phyloP scores from a whole-genome alignment of 805 yeast species.

The Wickerhamiella azymoides region DNA sequence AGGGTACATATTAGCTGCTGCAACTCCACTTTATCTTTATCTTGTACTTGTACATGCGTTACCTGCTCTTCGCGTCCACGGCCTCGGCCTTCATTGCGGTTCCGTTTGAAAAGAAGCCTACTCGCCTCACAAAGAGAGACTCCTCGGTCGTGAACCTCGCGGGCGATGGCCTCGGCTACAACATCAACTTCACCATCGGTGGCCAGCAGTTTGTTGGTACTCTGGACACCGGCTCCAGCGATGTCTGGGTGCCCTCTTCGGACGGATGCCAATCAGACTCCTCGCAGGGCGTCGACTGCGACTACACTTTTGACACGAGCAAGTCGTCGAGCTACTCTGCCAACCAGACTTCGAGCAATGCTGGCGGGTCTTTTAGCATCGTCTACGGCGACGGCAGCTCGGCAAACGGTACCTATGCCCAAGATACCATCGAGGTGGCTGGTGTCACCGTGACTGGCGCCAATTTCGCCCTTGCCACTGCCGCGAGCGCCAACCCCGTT shows the following conservation, averaged over 20 bases:
- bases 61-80: not conserved
- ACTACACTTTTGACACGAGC: not conserved
- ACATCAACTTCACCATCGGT: not conserved
- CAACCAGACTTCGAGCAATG: not conserved
- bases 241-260: conserved; percentile 40
- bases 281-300: not conserved
- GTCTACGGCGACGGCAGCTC: conserved; percentile 31
- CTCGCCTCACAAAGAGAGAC: not conserved
- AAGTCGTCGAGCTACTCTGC: not conserved
- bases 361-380: conserved; percentile 15
- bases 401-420: conserved; percentile 34
- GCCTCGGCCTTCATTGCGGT: not conserved
- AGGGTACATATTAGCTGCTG: not conserved
- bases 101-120: not conserved
- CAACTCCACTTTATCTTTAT: not conserved
- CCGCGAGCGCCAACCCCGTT: conserved; percentile 45
- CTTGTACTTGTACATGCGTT: not conserved
- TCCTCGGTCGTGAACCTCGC: not conserved
- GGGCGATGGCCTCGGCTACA: conserved; percentile 2
- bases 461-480: conserved; percentile 54
- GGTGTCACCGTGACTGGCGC: conserved; percentile 31
- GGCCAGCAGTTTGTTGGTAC: conserved; percentile 16
- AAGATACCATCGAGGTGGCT: conserved; percentile 39
- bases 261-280: conserved; percentile 2
- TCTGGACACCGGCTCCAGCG: conserved; percentile 65